Evolutionary conservation across 768 basidiomycete genomes (phyloP), one percentile per base, ranked within the genome.

Genomic region (Royoungia palumana): DNA sequence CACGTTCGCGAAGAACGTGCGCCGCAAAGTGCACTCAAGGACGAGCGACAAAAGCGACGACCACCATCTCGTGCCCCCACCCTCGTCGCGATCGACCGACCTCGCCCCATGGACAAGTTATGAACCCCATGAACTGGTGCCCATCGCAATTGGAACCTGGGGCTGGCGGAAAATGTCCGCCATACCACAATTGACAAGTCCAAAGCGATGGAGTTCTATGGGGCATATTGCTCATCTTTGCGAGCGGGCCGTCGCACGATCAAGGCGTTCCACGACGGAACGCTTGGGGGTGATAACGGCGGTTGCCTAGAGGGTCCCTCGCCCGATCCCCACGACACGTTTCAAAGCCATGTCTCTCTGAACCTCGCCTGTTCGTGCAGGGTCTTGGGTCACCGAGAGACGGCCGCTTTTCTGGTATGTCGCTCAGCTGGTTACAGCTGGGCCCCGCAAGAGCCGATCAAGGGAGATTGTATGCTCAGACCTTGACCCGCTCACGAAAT

Each of bases 401-500:
- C 32, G n/a, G 59, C 56, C 69, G 70, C 53, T 67, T 87, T 78
- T 82, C 83, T 83, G 82, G 81, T 86, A 77, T 76, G 79, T 67
- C 74, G 76, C 75, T 79, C 71, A 72, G 74, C 70, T 59, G 62
- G 57, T 83, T 77, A 76, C 67, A 70, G 69, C 76, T 70, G 71
- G 80, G 66, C 76, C 72, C 83, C 56, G 78, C 80, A 74, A 79
- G 78, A 72, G 77, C 70, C 80, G 57, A 75, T 79, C 78, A 50
- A 75, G 75, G 76, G 75, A 78, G 79, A 71, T 79, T 50, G 61
- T 79, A 80, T 76, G 68, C 82, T 86, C 85, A 83, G 83, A 86
- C 84, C 82, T 86, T 85, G 74, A 78, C 83, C 84, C 82, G 83
- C 81, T 85, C 81, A 81, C 75, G 67, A 83, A 54, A 48, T 51